Evolutionary conservation across 2,329 filamentous ascomycete species (phyloP), one percentile per base, ranked within the genome.

Genomic region (Ophiosphaerella herpotricha): DNA sequence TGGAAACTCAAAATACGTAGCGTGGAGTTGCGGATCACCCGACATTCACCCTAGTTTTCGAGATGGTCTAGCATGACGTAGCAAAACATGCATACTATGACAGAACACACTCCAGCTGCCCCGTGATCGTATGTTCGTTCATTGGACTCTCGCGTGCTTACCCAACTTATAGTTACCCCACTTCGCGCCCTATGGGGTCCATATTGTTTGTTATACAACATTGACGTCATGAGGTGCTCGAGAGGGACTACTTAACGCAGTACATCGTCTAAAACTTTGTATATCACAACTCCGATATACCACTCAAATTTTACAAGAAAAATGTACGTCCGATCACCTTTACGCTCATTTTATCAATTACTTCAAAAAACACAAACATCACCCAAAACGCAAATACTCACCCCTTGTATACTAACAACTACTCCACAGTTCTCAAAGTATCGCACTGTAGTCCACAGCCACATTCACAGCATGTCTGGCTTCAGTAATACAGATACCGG

Each of bases 401-500:
- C 44, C 26, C 42, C 52, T 24, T 43, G 48, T 41, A 56, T 52
- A 49, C 60, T 65, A 59, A 65, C 62, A 51, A 46, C 50, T 50
- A 47, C 48, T 36, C 42, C 44, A 33, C 55, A 65, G 60, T 58
- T 47, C 43, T 45, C 55, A 43, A 45, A 55, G 44, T 18, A 52
- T 39, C 33, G 46, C 18, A 29, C 31, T 37, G 39, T 47, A 49
- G 54, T 40, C 48, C 52, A 39, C 45, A 42, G 52, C 39, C 55
- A 55, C 46, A 55, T 31, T 43, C 46, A 40, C 52, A 64, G 45
- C 42, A 72, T 72, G 70, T 65, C 69, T 55, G 51, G 54, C 43
- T 75, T 71, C 65, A 72, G 67, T 62, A 75, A 75, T 60, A 53
- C 73, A 33, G 64, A 73, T 46, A 74, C 72, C 39, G 71, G 72